phyloP scores from a whole-genome alignment of 768 basidiomycete species.

The Cystobasidium tubakii region DNA sequence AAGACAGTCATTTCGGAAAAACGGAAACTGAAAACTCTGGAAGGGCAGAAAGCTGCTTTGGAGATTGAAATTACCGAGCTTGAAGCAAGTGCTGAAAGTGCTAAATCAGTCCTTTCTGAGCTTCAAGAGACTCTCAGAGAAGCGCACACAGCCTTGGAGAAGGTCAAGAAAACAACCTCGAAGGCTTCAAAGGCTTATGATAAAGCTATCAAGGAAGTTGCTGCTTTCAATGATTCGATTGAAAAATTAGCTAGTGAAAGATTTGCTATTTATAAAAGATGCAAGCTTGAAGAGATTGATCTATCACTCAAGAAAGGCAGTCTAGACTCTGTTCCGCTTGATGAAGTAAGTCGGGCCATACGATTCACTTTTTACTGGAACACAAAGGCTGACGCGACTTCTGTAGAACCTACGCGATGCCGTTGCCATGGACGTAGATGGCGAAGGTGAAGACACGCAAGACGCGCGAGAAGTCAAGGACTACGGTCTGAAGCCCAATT shows the following conservation, averaged over 20 bases:
- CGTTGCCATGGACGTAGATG: conserved; percentile 86
- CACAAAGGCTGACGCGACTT: conserved; percentile 31
- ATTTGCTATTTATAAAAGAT: conserved; percentile 79
- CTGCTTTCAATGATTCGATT: conserved; percentile 77
- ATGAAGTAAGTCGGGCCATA: conserved; percentile 66
- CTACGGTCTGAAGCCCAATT: conserved; percentile 86
- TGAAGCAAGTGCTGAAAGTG: conserved; percentile 55
- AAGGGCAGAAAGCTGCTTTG: conserved; percentile 48
- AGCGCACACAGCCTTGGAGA: conserved; percentile 54
- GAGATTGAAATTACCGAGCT: conserved; percentile 62
- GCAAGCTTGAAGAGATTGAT: conserved; percentile 83
- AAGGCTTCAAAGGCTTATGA: conserved; percentile 74
- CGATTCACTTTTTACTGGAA: not conserved
- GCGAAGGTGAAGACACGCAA: conserved; percentile 75
- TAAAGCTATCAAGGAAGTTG: conserved; percentile 83
- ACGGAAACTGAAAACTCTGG: conserved; percentile 30
- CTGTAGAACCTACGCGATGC: conserved; percentile 70
- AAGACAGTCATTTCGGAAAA: conserved; percentile 33
- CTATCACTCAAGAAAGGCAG: conserved; percentile 70
- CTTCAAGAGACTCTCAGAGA: conserved; percentile 44
- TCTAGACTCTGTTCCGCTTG: conserved; percentile 83
- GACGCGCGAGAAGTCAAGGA: conserved; percentile 65
- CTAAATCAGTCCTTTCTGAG: conserved; percentile 24
- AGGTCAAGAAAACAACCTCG: conserved; percentile 62
- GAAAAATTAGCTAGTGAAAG: conserved; percentile 79